Evolutionary conservation across 225 moss, liverwort and hornwort species (phyloP).

Genomic region (Neckera pumila): DNA sequence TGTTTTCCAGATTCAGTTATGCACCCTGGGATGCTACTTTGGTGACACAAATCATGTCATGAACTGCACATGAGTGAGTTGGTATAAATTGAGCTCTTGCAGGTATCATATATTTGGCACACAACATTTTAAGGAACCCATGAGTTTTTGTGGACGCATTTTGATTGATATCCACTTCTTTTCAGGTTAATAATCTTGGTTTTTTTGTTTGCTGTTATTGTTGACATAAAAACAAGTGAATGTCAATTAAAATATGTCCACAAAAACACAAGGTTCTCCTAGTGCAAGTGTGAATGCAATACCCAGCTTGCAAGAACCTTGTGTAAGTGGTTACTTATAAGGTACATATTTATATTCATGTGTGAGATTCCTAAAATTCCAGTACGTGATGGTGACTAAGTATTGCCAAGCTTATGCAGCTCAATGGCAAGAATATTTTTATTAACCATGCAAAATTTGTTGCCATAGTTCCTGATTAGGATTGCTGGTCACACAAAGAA

Average conservation of each 20-base stretch:
- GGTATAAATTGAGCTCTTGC: not conserved
- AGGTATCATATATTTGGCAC: not conserved
- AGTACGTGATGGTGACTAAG: not conserved
- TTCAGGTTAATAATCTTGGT: not conserved
- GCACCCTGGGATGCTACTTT: not conserved
- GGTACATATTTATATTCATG: not conserved
- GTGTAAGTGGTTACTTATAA: not conserved
- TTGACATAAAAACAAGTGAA: not conserved
- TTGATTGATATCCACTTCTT: not conserved
- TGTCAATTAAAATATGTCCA: not conserved
- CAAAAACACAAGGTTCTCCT: accelerated
- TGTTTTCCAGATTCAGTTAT: not conserved
- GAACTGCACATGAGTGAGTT: not conserved
- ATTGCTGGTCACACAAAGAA: not conserved
- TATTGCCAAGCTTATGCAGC: not conserved
- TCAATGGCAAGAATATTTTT: not conserved
- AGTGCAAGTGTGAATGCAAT: not conserved
- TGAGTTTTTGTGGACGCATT: not conserved
- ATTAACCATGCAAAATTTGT: not conserved
- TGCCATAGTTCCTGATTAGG: not conserved
- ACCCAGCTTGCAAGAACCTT: not conserved
- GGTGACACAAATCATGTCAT: not conserved
- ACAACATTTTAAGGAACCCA: accelerated
- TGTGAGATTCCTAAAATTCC: not conserved
- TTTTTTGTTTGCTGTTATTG: not conserved